Conservation (phyloP, 2,329 filamentous ascomycete genomes). For the Sporothrix dimorphospora region DNA sequence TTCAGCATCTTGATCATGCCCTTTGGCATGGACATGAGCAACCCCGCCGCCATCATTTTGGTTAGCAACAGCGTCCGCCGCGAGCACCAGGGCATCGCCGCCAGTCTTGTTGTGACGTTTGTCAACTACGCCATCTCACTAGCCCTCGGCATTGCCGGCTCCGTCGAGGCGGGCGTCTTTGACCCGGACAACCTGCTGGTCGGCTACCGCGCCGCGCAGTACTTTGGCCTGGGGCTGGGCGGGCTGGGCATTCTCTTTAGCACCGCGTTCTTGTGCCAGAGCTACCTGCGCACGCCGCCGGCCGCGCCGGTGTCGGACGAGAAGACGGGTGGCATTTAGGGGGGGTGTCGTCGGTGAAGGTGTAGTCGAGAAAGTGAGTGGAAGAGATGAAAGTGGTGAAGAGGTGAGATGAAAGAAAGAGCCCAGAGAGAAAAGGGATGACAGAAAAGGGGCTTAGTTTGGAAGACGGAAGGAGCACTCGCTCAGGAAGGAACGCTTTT, state of each 20-base stretch:
- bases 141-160: conserved; percentile 67
- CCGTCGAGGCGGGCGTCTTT: conserved; percentile 55
- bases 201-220: conserved; percentile 46
- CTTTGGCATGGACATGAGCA: conserved; percentile 69
- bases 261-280: conserved; percentile 38
- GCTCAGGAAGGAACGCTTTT: conserved; percentile 5
- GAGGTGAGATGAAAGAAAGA: too few relatives aligned
- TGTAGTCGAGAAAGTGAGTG: neutral
- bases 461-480: conserved; percentile 2
- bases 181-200: conserved; percentile 38
- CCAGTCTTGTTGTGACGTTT: conserved; percentile 63
- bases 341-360: neutral
- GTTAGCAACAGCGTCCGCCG: conserved; percentile 56
- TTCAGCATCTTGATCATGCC: conserved; percentile 60
- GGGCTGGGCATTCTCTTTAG: conserved; percentile 43
- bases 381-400: neutral
- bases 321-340: conserved; percentile 1
- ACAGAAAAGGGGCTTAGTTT: neutral
- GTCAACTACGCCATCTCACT: conserved; percentile 71
- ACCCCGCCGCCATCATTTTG: conserved; percentile 64
- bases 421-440: too few relatives aligned
- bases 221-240: conserved; percentile 48
- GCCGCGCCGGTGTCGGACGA: neutral
- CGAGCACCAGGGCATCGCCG: conserved; percentile 52
- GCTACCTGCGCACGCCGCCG: conserved; percentile 28